These are phyloP conservation scores for Eucalyptus pauciflora DNA, from an alignment of 345 rosid species.

Conservation along the genomic window DNA sequence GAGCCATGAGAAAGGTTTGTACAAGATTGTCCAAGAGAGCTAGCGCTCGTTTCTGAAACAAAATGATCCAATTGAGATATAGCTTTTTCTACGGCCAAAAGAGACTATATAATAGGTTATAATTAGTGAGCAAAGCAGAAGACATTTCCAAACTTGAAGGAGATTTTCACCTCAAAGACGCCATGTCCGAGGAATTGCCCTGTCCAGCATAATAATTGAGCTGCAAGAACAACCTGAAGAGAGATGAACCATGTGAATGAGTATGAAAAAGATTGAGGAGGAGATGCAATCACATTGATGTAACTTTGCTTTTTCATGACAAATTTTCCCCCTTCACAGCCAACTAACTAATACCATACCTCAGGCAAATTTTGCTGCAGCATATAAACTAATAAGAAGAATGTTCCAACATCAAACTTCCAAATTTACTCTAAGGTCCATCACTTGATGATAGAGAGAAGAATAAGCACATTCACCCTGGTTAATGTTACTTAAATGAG, in stretches of 20 bases:
- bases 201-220: slow-evolving; percentile 70
- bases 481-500: neutral
- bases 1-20: slow-evolving; percentile 84
- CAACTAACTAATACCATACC: neutral
- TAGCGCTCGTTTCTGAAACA: slow-evolving; percentile 62
- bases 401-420: neutral
- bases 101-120: neutral
- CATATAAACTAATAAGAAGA: neutral
- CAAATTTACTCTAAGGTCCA: neutral
- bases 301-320: neutral
- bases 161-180: slow-evolving; percentile 54
- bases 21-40: slow-evolving; percentile 66
- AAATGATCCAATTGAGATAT: neutral
- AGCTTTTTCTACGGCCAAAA: neutral
- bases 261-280: neutral
- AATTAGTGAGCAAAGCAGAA: neutral
- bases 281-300: neutral
- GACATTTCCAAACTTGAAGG: neutral
- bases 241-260: neutral
- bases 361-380: neutral
- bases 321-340: neutral
- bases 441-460: neutral
- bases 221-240: slow-evolving; percentile 52
- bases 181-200: slow-evolving; percentile 87
- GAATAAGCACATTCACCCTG: neutral